Base-by-base conservation (phyloP, 1,139 yeast genomes). In the Suhomyces yuchorum region DNA sequence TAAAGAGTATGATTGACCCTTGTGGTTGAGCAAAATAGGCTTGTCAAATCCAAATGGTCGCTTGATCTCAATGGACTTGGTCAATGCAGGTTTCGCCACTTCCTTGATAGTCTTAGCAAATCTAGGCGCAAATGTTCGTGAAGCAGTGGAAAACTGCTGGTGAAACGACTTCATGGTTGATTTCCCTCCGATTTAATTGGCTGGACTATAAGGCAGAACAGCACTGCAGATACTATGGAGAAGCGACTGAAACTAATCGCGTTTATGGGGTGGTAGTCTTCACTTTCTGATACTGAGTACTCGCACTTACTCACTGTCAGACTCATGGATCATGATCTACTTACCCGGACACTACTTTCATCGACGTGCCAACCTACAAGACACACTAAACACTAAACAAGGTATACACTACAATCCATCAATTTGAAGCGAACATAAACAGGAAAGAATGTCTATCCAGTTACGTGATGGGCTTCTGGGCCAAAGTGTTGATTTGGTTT, bases 401-500 rank as follows among this genome's bases (percentile, higher is more conserved):
- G 12, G 9, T 7, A 22, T 9, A 23, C 12, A 33, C 15, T 20
- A 40, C 36, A 20, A 32, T 28, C 42, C 15, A 26, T 18, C 34
- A 12, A 43, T 35, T 34, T 30, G 38, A 26, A 44, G 20, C 40
- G 40, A 18, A 40, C 19, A 28, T 43, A 28, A 49, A 45, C 14
- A 30, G 14, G 18, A 30, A 14, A 30, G 34, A 37, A 81, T 81
- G 85, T 80, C 85, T 38, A 78, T 81, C 56, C 77, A 73, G 52
- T 68, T 81, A 60, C 71, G 80, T 61, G 80, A 80, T 60, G 85
- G 85, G 44, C 75, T 80, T 63, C 71, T 71, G 44, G 72, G 71
- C 57, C 82, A 78, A 58, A 75, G 92, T 18, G 73, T 90, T 42
- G 93, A 87, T 60, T 81, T 86, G 55, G 90, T 85, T 9, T 75